Percentiles rank a stretch among this genome's conserved stretches.
Evolutionary conservation across 306 rosid genomes (phyloP).

Genomic region (Ziziphus jujuba): DNA sequence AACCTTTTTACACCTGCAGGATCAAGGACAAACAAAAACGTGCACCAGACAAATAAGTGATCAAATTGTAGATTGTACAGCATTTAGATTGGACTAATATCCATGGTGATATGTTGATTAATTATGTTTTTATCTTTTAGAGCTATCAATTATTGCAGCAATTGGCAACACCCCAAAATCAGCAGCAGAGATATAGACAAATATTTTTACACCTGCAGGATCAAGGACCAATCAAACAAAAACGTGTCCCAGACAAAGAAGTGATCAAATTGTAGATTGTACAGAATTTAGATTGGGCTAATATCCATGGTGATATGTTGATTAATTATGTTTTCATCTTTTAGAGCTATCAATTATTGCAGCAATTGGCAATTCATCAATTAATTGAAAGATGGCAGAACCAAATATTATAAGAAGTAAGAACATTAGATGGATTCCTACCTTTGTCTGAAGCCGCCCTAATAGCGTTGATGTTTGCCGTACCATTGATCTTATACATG

Average conservation of each 20-base stretch:
- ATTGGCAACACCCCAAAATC: conserved; percentile 60
- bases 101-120: no score
- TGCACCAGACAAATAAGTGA: conserved; percentile 4
- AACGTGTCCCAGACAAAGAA: background rate
- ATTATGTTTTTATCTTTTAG: no score
- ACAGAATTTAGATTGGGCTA: background rate
- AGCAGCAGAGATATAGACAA: conserved; percentile 91
- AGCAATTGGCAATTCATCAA: background rate
- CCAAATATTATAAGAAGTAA: background rate
- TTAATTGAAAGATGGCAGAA: background rate
- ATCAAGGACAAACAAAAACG: background rate
- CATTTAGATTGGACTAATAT: background rate
- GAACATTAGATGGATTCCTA: conserved; percentile 19
- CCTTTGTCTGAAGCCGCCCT: conserved; percentile 93
- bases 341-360: no score
- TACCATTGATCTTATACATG: conserved; percentile 96
- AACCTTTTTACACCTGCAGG: conserved; percentile 86
- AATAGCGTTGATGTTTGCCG: conserved; percentile 93
- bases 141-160: background rate
- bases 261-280: background rate
- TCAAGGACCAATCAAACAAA: conserved; percentile 22
- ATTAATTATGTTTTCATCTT: no score
- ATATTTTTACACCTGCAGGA: conserved; percentile 82
- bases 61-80: background rate
- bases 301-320: no score